These are phyloP conservation scores for Cryomyces antarcticus DNA, from an alignment of 495 filamentous ascomycete species.

Conservation along the genomic window DNA sequence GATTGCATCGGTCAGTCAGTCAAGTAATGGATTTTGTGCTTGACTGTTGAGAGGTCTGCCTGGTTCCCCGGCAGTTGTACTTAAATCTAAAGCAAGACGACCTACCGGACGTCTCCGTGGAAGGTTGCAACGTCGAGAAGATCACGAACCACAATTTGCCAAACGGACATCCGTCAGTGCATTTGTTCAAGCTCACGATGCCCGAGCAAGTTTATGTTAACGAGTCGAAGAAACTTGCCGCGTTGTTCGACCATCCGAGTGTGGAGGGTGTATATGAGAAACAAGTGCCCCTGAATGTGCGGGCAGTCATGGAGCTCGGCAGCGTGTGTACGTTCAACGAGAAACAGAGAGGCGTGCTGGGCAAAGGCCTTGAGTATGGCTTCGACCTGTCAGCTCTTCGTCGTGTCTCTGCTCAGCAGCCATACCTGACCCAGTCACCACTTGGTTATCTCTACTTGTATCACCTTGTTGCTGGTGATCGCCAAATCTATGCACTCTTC, in stretches of 20 bases:
- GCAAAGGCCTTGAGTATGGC: constrained; percentile 78
- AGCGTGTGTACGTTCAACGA: constrained; percentile 93
- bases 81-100: constrained; percentile 76
- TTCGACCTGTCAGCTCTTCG: constrained; percentile 71
- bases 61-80: constrained; percentile 72
- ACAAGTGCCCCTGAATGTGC: constrained; percentile 62
- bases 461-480: constrained; percentile 72
- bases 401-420: constrained; percentile 38
- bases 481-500: constrained; percentile 85
- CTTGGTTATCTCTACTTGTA: constrained; percentile 79
- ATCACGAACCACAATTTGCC: constrained; percentile 68
- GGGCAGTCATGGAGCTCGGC: constrained; percentile 74
- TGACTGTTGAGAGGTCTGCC: no score
- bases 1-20: no score
- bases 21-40: no score
- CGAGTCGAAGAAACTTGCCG: constrained; percentile 59
- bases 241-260: constrained; percentile 76
- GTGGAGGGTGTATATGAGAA: constrained; percentile 95
- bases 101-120: constrained; percentile 73
- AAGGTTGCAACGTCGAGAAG: constrained; percentile 74
- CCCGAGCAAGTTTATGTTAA: constrained; percentile 71
- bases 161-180: constrained; percentile 83
- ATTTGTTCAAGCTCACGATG: constrained; percentile 84
- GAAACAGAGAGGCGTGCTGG: constrained; percentile 71
- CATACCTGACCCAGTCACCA: constrained; percentile 43